Percentiles rank a stretch among this genome's conserved stretches.
Conservation (phyloP, 1,284 basidiomycete genomes). For the Tylopilus sp. region DNA sequence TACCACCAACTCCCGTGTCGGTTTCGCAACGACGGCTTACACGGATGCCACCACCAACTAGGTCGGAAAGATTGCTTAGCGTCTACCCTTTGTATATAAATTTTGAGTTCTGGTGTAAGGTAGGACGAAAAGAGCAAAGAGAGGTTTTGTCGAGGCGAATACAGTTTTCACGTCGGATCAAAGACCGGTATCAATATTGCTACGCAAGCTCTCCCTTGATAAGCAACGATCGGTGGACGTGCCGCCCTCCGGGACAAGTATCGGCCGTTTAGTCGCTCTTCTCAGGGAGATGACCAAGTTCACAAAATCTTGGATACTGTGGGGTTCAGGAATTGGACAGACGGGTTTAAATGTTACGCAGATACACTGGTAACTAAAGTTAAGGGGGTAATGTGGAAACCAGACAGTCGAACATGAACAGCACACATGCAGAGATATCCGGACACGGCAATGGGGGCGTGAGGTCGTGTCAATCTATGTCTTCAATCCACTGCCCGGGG, state of each 20-base stretch:
- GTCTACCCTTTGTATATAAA: background rate
- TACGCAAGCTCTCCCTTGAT: no score
- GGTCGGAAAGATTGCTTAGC: slow-evolving; percentile 1
- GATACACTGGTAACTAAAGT: slow-evolving; percentile 12
- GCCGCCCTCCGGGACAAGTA: background rate
- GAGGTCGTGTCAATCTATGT: slow-evolving; percentile 26
- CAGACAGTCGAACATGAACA: slow-evolving; percentile 1
- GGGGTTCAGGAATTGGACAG: slow-evolving; percentile 11
- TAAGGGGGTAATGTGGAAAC: slow-evolving; percentile 13
- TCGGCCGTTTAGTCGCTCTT: background rate
- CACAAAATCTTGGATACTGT: background rate
- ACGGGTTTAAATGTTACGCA: slow-evolving; percentile 17
- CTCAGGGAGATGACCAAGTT: background rate
- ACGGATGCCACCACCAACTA: slow-evolving; percentile 58
- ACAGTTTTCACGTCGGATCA: background rate
- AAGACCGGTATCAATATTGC: background rate
- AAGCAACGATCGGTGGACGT: background rate
- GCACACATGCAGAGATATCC: slow-evolving; percentile 3
- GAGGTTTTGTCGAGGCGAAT: background rate
- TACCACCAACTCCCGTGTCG: slow-evolving; percentile 48
- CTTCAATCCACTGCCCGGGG: slow-evolving; percentile 32
- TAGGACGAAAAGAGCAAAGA: slow-evolving; percentile 7
- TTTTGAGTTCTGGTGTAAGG: background rate
- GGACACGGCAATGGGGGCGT: background rate
- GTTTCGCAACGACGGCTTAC: slow-evolving; percentile 54